Percentiles rank a stretch among this genome's conserved stretches.
Conservation (phyloP, 495 filamentous ascomycete species). For the Penicillium canescens region DNA sequence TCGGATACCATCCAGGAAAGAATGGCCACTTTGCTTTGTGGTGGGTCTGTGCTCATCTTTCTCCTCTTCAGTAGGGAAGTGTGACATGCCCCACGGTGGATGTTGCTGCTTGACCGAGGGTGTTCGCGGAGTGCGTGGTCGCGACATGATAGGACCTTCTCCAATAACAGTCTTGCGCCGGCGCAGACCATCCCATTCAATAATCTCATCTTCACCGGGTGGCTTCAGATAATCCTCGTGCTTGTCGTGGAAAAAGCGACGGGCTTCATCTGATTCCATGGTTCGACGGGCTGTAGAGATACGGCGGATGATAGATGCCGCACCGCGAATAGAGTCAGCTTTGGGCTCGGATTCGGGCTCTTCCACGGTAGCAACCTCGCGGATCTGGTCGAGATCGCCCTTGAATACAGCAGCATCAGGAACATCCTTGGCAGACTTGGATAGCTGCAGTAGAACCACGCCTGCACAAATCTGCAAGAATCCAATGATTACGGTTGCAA, state of each 20-base stretch:
- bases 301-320: slow-evolving; percentile 84
- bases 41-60: slow-evolving; percentile 32
- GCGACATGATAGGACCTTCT: slow-evolving; percentile 42
- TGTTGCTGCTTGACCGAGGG: slow-evolving; percentile 56
- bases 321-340: slow-evolving; percentile 91
- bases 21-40: slow-evolving; percentile 35
- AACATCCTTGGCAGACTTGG: slow-evolving; percentile 96
- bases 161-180: slow-evolving; percentile 73
- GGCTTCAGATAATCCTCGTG: slow-evolving; percentile 69
- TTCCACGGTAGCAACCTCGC: slow-evolving; percentile 90
- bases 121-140: slow-evolving; percentile 26
- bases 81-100: slow-evolving; percentile 86
- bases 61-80: slow-evolving; percentile 67
- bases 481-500: slow-evolving; percentile 87
- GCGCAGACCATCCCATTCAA: slow-evolving; percentile 93
- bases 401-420: slow-evolving; percentile 91
- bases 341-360: slow-evolving; percentile 95
- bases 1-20: slow-evolving; percentile 61
- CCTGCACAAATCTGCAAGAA: slow-evolving; percentile 94
- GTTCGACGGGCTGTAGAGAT: slow-evolving; percentile 75
- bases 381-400: slow-evolving; percentile 91
- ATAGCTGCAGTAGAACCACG: slow-evolving; percentile 96
- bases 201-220: slow-evolving; percentile 70
- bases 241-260: slow-evolving; percentile 76
- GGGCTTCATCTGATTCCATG: slow-evolving; percentile 79